Base-by-base conservation (phyloP, 805 yeast genomes). In the Teunomyces tritomae region DNA sequence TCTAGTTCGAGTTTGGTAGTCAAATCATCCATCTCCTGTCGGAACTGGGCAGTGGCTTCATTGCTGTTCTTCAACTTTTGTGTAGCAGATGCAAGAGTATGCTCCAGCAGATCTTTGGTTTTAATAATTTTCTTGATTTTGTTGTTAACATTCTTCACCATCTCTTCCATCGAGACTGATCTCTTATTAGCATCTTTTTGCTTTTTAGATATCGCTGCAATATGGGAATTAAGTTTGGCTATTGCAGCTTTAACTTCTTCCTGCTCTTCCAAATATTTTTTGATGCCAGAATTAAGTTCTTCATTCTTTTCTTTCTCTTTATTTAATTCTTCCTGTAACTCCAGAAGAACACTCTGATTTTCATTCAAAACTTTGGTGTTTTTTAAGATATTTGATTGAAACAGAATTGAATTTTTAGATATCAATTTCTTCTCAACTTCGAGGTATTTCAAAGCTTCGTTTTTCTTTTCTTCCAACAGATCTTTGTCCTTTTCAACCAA, bases 401-500 rank as follows among this genome's bases (percentile, higher is more conserved):
- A 78, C 43, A 80, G 73, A 10, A 80, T 63, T 0, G 89, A 78
- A 51, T 74, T 76, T 36, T 80, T 75, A 29, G 77, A 65, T 0
- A 79, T 67, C 17, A 85, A 71, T 14, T 71, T 60, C 58, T 87
- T 89, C 63, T 89, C 96, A 32, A 77, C 73, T 39, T 69, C 70
- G 50, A 94, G 65, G 58, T 78, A 88, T 17, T 73, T 71, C 33
- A 92, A 64, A 0, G 96, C 96, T 33, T 78, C 83, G 30, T 79
- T 79, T 55, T 90, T 85, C 45, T 80, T 80, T 48, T 88, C 94
- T 50, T 87, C 77, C 39, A 82, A 56, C 42, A 69, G 73, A 8
- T 75, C 74, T 51, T 87, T 83, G 52, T 91, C 97, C 52, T 80
- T 81, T 54, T 84, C 87, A 1, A 90, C 96, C 57, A 89, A 77